Base-by-base conservation (phyloP, 257 asterid species). In the Buddleja alternifolia region DNA sequence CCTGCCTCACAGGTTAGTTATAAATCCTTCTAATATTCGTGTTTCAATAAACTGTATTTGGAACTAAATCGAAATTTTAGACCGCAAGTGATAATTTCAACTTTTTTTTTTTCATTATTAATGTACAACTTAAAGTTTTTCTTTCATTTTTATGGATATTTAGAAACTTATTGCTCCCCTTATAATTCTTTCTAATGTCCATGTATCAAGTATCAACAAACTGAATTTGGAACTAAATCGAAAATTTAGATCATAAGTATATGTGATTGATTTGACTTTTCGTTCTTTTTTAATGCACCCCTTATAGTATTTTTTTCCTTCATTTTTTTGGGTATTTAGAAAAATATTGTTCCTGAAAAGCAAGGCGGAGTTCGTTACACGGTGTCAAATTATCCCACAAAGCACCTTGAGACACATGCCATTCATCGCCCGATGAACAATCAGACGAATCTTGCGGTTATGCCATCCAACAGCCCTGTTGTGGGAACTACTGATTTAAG, bases 401-500 rank as follows among this genome's bases (percentile, higher is more conserved):
- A 60, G 51, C 79, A 76, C 61, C 65, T 71, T 39, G 84, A 75
- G 20, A 7, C 74, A 36, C 60, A 56, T 16, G 14, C 64, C 24
- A 37, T 73, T 16, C 73, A 32, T 25, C 82, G 56, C 36, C 50
- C 70, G 1, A 34, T 67, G 20, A 10, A 55, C 11, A 69, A 50
- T 52, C 72, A 65, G 8, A 46, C 66, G 25, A 62, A 54, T 67
- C 63, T 23, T 6, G 15, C 77, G 7, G 74, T 78, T 23, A 17
- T 52, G 74, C 83, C 77, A 48, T 62, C 77, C 29, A 57, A 25
- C 56, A 75, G 82, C 75, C 71, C 84, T 25, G 67, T 86, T 1
- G 97, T 86, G 4, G 97, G 96, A 63, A 77, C 93, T 11, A 82
- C 98, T 10, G 91, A 88, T 63, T 76, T 90, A 78, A 83, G 88